These are phyloP conservation scores for Ogataea sp. DNA, from an alignment of 805 yeast genomes.

Conservation along the genomic window DNA sequence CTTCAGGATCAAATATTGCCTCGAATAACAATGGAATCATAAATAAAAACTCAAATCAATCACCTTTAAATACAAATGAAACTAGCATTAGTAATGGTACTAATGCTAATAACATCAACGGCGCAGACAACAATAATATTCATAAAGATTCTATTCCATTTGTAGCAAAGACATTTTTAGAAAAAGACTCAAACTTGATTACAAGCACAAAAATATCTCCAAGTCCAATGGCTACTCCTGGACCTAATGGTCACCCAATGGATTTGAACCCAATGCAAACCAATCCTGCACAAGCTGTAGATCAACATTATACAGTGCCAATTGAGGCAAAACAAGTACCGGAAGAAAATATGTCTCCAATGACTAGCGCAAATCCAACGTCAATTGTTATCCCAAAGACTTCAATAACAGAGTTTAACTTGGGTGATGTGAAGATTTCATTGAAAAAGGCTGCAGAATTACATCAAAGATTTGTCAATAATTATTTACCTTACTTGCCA, in stretches of 20 bases:
- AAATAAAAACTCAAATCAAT: background rate
- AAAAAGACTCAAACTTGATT: slow-evolving; percentile 14
- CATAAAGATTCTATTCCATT: slow-evolving; percentile 1
- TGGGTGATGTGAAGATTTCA: slow-evolving; percentile 70
- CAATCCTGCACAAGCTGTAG: background rate
- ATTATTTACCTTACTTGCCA: slow-evolving; percentile 72
- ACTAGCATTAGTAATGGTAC: too few species aligned
- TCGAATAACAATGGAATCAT: background rate
- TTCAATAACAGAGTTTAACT: slow-evolving; percentile 50
- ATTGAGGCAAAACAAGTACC: slow-evolving; percentile 10
- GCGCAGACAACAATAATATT: background rate
- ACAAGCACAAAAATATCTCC: slow-evolving; percentile 1
- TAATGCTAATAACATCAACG: slow-evolving; percentile 1
- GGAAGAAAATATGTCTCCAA: slow-evolving; percentile 8
- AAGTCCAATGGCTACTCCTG: background rate
- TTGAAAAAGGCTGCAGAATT: slow-evolving; percentile 61
- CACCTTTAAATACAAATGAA: background rate
- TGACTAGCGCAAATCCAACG: slow-evolving; percentile 5
- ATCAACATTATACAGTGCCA: background rate
- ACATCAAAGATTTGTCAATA: slow-evolving; percentile 58
- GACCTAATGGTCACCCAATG: too few species aligned
- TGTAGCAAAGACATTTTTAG: slow-evolving; percentile 33
- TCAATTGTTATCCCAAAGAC: slow-evolving; percentile 14
- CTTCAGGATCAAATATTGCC: slow-evolving; percentile 7
- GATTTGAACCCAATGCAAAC: too few species aligned